Conservation (phyloP, 75 land plant species). For the Selaginella tamariscina region DNA sequence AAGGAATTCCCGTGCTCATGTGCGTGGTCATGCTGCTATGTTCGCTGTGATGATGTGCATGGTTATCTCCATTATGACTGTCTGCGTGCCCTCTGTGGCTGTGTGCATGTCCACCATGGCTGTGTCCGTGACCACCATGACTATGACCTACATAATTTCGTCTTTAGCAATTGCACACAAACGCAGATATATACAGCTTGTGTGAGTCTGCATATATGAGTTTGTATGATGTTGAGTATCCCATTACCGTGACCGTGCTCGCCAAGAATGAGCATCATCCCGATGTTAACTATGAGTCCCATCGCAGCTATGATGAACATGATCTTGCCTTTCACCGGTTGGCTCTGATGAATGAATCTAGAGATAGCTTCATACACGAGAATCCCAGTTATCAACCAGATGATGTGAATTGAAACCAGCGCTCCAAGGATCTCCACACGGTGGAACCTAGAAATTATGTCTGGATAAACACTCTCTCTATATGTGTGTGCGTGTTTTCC, state of each 20-base stretch:
- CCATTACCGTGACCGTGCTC: conserved; percentile 29
- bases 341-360: conserved; percentile 37
- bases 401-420: conserved; percentile 68
- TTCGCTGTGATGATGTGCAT: not conserved
- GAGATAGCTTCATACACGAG: conserved; percentile 75
- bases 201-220: too few species aligned
- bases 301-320: conserved; percentile 75
- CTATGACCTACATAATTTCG: conserved; percentile 21
- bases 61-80: not conserved
- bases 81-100: not conserved
- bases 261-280: conserved; percentile 62
- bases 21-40: conserved; percentile 22
- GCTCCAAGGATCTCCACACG: conserved; percentile 82
- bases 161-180: not conserved
- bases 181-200: too few species aligned
- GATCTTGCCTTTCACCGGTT: conserved; percentile 54
- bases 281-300: conserved; percentile 68
- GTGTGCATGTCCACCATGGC: conserved; percentile 17
- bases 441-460: too few species aligned
- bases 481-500: too few species aligned
- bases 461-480: too few species aligned
- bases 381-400: conserved; percentile 86
- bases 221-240: too few species aligned
- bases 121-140: conserved; percentile 26
- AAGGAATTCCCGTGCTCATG: conserved; percentile 27